Base-by-base conservation (phyloP, 805 yeast species). In the Spathaspora boniae region DNA sequence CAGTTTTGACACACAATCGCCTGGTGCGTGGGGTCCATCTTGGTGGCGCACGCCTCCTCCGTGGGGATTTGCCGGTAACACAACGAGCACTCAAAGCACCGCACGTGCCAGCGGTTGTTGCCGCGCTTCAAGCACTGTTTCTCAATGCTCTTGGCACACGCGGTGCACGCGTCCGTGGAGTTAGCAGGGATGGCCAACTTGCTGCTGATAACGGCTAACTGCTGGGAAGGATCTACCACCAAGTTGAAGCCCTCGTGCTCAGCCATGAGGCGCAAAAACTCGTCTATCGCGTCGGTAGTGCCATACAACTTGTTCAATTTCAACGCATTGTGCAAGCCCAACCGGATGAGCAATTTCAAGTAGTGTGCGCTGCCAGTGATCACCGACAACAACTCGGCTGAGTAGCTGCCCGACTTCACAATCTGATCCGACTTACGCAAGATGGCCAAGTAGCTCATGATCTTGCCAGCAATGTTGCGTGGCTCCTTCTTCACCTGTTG, bases 281-380 rank as follows among this genome's bases (percentile, higher is more conserved):
- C 64, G 35, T 84, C 81, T 22, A 85, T 63, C 1, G 87, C 84
- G 26, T 60, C 65, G 0, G 82, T 73, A 6, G 83, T 72, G 21
- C 75, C 76, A 6, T 74, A 65, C 3, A 69, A 49, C 45, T 74
- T 76, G 55, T 85, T 84, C 37, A 73, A 66, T 37, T 74, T 80
- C n/a, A 93, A 65, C 0, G 96, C 86, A 45, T 80, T 78, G 40
- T 78, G 74, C 27, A 93, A 70, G 0, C 96, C 93, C 50, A 78
- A 78, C 43, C 97, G 69, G 4, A 91, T 83, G 16, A 93, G 65
- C 5, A 91, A 68, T 56, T 93, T 93, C 49, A 93, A 68, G 58
- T 88, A 91, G 55, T 93, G 98, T 0, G 98, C 97, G 47, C 91
- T 66, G 0, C 94, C 88, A 1, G 96, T 86, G 4, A 89, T 89